Percentiles rank a stretch among this genome's conserved stretches.
These are phyloP conservation scores for Balakata baccata DNA, from an alignment of 345 rosid genomes.

Conservation along the genomic window DNA sequence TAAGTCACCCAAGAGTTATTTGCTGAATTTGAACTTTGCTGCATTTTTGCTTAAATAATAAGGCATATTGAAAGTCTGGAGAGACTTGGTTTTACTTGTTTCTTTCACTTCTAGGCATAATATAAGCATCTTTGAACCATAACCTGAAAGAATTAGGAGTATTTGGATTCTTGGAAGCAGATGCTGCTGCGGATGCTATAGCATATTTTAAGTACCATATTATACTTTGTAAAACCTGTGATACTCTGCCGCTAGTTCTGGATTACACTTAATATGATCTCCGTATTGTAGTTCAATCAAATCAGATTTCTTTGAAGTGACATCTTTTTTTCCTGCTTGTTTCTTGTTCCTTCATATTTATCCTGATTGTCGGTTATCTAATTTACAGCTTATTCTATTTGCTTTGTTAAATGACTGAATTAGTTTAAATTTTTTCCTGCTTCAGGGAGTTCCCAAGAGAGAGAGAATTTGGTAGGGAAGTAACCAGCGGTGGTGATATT, in stretches of 20 bases:
- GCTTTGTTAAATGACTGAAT: neutral
- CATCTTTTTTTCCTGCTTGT: neutral
- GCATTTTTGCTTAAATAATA: neutral
- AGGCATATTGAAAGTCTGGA: neutral
- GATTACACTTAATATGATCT: neutral
- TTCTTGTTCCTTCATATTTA: neutral
- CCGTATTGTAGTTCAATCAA: neutral
- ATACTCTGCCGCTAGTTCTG: neutral
- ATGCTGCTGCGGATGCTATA: neutral
- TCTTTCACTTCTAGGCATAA: neutral
- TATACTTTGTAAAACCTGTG: neutral
- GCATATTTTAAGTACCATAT: neutral
- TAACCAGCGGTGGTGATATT: constrained; percentile 47
- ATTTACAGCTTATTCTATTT: neutral
- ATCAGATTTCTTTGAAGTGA: neutral
- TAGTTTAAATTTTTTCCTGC: neutral
- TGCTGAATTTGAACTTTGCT: neutral
- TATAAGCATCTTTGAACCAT: neutral
- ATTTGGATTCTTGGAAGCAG: neutral
- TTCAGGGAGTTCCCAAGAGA: constrained; percentile 73
- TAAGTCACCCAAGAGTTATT: neutral
- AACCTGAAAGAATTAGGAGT: neutral
- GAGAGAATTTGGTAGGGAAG: constrained; percentile 66
- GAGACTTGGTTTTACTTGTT: neutral
- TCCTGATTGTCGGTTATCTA: neutral